Base-by-base conservation (phyloP, 208 protist genomes). In the Trypanosoma avium region DNA sequence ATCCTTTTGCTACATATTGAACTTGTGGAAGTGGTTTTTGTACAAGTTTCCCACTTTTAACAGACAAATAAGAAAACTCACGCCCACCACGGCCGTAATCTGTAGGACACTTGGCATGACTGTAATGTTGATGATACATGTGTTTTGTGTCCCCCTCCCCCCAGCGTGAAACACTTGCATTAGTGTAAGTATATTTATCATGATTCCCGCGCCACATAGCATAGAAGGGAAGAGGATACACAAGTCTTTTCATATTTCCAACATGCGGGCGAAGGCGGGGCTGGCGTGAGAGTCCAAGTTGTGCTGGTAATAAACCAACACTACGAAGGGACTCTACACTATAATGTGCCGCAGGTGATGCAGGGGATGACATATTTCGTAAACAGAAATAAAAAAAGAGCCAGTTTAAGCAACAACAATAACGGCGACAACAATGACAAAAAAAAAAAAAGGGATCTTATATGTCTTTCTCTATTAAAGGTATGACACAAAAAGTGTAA, bases 161-260 rank as follows among this genome's bases (percentile, higher is more conserved):
- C 86, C 89, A 95, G 15, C 69, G 81, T 13, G 81, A 64, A 12
- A 84, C 77, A 38, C 86, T 93, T 21, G 75, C 79, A 43, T 87
- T 64, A 64, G 91, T 95, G 77, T 96, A 96, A 21, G 29, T 69
- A 76, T 96, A 96, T 66, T 82, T 89, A 65, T 84, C 71, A 69
- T 94, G 87, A 72, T 96, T 96, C 19, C 90, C 90, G 9, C 90
- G 72, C 88, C 90, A 96, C 90, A 96, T 96, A 55, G 78, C 81
- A 63, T 94, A 94, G 69, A 88, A 88, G 22, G 90, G 87, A 27
- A 96, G 73, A n/a, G 90, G 90, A 62, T 96, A 93, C 21, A 90
- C 75, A 29, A 95, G 80, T 17, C 82, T 77, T 15, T 74, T 85
- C 9, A 93, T 35, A 26, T 84, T 40, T 2, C 70, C 38, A 5